phyloP scores from a whole-genome alignment of 2,329 filamentous ascomycete genomes.

The Phyllosticta citribraziliensis region DNA sequence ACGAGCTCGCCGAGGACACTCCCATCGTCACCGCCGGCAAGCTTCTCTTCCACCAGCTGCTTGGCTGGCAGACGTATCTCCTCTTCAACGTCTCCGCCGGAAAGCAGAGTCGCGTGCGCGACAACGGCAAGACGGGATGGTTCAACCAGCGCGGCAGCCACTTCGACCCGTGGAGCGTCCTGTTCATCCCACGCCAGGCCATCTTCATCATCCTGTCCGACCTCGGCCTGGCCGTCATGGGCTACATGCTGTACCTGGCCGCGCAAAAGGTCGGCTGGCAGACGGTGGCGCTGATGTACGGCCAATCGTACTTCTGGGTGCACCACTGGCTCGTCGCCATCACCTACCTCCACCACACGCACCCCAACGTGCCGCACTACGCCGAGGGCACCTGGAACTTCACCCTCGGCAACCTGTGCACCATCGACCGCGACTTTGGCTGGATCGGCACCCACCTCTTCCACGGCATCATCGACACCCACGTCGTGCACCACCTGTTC shows the following conservation, averaged over 20 bases:
- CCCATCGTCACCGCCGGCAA: conserved; percentile 47
- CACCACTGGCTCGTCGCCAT: conserved; percentile 67
- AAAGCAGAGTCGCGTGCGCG: conserved; percentile 7
- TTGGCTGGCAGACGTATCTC: conserved; percentile 57
- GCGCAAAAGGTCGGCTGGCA: conserved; percentile 39
- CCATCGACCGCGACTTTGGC: conserved; percentile 55
- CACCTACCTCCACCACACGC: conserved; percentile 66
- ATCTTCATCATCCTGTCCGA: conserved; percentile 50
- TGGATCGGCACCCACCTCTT: conserved; percentile 56
- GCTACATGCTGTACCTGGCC: conserved; percentile 40
- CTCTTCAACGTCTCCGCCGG: conserved; percentile 40
- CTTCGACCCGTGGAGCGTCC: conserved; percentile 51
- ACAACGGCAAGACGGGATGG: conserved; percentile 7
- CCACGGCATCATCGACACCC: conserved; percentile 56
- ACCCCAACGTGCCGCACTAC: conserved; percentile 48
- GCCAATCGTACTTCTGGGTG: conserved; percentile 58
- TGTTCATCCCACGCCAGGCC: conserved; percentile 51
- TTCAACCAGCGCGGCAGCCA: conserved; percentile 30
- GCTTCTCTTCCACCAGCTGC: conserved; percentile 52
- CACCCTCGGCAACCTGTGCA: conserved; percentile 51
- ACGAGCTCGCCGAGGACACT: conserved; percentile 45
- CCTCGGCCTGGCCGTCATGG: conserved; percentile 46
- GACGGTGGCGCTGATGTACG: conserved; percentile 51
- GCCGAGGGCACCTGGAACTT: conserved; percentile 51
- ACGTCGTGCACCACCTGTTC: conserved; percentile 55